phyloP scores from a whole-genome alignment of 2,329 filamentous ascomycete genomes.

The Moelleriella libera region DNA sequence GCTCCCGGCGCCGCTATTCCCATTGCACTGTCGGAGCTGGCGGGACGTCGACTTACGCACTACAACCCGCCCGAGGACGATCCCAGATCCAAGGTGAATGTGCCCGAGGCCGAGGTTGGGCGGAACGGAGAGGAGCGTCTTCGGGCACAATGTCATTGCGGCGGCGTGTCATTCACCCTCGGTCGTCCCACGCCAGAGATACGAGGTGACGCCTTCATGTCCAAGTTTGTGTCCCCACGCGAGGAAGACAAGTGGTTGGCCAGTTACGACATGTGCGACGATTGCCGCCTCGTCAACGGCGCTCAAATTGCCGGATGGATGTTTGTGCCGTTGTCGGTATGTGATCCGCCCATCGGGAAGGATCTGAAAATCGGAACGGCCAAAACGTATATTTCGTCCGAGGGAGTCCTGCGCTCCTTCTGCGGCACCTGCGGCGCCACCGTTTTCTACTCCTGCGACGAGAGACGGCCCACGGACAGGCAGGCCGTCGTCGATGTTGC shows the following conservation, averaged over 20 bases:
- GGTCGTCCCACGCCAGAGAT: constrained; percentile 20
- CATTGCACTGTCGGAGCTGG: constrained; percentile 18
- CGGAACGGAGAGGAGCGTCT: constrained; percentile 22
- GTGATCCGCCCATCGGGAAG: constrained; percentile 20
- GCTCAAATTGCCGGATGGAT: constrained; percentile 28
- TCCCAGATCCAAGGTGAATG: constrained; percentile 12
- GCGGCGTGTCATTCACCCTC: constrained; percentile 31
- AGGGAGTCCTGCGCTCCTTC: constrained; percentile 25
- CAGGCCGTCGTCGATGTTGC: constrained; percentile 26
- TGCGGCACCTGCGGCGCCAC: constrained; percentile 32
- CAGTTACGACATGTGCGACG: constrained; percentile 24
- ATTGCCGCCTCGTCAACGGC: constrained; percentile 28
- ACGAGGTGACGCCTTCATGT: constrained; percentile 14
- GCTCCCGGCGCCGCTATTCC: constrained; percentile 21
- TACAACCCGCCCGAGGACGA: constrained; percentile 21
- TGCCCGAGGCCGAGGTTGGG: constrained; percentile 16
- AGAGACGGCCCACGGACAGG: constrained; percentile 13
- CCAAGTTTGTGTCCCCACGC: constrained; percentile 18
- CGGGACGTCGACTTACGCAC: constrained; percentile 13
- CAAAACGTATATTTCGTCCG: constrained; percentile 26
- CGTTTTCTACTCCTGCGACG: constrained; percentile 19
- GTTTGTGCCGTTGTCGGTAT: constrained; percentile 21
- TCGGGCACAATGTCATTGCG: constrained; percentile 29
- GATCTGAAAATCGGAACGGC: constrained; percentile 27
- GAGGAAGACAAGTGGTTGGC: constrained; percentile 28